Conservation (phyloP, 768 basidiomycete species). For the Suillus plorans region DNA sequence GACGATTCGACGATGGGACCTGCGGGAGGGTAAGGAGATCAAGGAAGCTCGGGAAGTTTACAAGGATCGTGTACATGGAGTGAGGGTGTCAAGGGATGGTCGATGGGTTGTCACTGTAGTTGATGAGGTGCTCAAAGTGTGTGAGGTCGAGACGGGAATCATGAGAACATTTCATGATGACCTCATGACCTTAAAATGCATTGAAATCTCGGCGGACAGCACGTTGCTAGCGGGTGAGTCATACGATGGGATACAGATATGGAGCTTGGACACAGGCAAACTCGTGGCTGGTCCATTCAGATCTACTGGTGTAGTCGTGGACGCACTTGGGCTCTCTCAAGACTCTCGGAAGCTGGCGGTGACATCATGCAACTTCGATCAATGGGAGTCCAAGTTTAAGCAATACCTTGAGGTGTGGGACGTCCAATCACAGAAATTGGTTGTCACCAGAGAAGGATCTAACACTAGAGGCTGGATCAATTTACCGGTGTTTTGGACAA, state of each 20-base stretch:
- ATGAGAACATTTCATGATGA: neutral
- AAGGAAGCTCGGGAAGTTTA: neutral
- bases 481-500: neutral
- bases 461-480: too few relatives aligned
- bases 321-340: neutral
- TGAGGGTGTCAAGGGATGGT: neutral
- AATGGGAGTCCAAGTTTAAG: too few relatives aligned
- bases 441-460: too few relatives aligned
- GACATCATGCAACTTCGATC: too few relatives aligned
- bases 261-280: neutral
- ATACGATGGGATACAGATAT: fast-evolving
- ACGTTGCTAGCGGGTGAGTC: neutral
- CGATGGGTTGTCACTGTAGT: neutral
- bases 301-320: neutral
- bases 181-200: neutral
- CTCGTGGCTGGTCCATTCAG: neutral
- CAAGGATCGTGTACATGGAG: fast-evolving
- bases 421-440: neutral
- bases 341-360: neutral
- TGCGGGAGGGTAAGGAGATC: neutral
- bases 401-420: neutral
- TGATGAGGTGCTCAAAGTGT: neutral
- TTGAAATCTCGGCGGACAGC: neutral
- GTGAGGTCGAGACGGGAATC: neutral
- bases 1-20: too few relatives aligned